Base-by-base conservation (phyloP, 441 rosid genomes). In the Caryocar brasiliense region DNA sequence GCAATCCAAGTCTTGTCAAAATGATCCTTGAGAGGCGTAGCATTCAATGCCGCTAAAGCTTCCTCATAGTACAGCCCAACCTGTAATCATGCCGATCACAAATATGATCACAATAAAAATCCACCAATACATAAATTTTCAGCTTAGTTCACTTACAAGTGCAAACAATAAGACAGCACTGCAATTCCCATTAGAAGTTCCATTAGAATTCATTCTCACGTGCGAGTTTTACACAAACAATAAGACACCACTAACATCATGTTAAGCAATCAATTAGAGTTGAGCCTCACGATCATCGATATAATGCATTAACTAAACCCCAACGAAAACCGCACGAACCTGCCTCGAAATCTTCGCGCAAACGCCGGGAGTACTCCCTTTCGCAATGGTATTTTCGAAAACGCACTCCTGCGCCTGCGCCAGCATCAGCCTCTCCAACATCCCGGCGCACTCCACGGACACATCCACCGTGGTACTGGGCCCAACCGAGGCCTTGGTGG, bases 381-480 rank as follows among this genome's bases (percentile, higher is more conserved):
- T 90, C 34, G 96, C 92, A 45, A 90, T 90, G 9, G 92, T 76
- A 38, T 86, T 90, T 71, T 90, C 98, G 40, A 90, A 90, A n/a
- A 90, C 98, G 47, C 95, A 84, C 64, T 90, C 98, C 64, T 90
- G 98, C 24, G 95, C 98, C 59, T 90, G 96, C 6, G 98, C 98
- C 33, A 86, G 64, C 92, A 90, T 90, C 71, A 90, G 56, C 66
- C 95, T 65, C 68, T 90, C 98, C 70, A 90, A 55, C 98, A 90
- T 90, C 33, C 90, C 95, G 1, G 66, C 87, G 36, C 98, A 90
- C 76, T 86, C 96, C 51, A 81, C 77, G 20, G 90, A 77, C 51
- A 90, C 45, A 52, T 90, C 98, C 41, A 90, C 73, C 4, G 96
- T 90, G 34, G 82, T 67, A 23, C 79, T 79, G 51, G 72, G 72